Evolutionary conservation across 129 eudicot species (phyloP).

Genomic region (Cynara cardunculus): DNA sequence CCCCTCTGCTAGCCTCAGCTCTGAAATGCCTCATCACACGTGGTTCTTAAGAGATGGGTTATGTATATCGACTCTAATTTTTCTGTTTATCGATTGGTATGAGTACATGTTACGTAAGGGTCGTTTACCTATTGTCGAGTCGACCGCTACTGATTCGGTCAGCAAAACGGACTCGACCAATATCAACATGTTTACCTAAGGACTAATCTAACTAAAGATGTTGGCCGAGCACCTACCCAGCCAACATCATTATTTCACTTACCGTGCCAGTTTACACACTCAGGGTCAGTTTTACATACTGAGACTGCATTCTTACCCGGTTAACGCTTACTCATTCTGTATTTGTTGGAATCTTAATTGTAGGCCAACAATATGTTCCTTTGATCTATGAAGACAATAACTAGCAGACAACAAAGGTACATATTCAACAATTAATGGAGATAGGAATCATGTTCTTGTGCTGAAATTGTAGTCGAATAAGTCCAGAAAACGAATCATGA

Average conservation of each 20-base stretch:
- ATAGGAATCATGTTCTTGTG: slow-evolving; percentile 33
- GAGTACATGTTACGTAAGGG: too few species aligned
- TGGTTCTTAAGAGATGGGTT: background rate
- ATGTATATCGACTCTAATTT: too few species aligned
- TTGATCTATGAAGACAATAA: slow-evolving; percentile 14
- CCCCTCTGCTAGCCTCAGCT: background rate
- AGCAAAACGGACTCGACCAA: background rate
- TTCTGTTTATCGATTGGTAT: too few species aligned
- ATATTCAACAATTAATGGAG: slow-evolving; percentile 14
- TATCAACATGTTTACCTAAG: background rate
- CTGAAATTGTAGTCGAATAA: background rate
- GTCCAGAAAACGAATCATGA: background rate
- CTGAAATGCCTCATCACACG: background rate
- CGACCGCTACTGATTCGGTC: background rate
- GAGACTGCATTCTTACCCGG: background rate
- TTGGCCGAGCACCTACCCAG: background rate
- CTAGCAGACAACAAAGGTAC: slow-evolving; percentile 16
- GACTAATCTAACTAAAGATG: background rate
- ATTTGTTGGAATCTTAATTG: too few species aligned
- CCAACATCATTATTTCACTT: background rate
- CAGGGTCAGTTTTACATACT: too few species aligned
- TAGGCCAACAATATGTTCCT: background rate
- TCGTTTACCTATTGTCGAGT: too few species aligned
- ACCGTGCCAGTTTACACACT: too few species aligned
- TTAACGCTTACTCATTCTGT: background rate